Base-by-base conservation (phyloP, 441 rosid genomes). In the Gossypium gossypioides region DNA sequence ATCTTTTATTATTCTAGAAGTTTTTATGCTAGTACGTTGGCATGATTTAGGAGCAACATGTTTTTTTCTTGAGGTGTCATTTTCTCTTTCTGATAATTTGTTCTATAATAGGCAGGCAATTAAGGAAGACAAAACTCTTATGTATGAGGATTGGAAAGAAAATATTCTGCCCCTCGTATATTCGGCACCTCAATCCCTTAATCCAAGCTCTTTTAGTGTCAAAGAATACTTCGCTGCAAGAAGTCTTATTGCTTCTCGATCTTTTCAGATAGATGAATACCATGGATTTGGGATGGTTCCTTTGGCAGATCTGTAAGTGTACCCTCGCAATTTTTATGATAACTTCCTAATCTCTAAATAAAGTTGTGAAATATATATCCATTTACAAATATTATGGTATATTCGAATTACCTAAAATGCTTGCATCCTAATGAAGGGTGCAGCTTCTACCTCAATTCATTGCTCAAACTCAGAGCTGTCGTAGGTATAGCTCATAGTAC, bases 201-300 rank as follows among this genome's bases (percentile, higher is more conserved):
- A 76, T 54, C 80, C 84, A 0, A 74, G 69, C 12, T 83, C 8
- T 42, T 93, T 91, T 73, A 86, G 89, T 4, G 79, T 82, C 44
- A 85, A 88, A 42, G 87, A 85, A 54, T 93, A 87, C 79, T 84
- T 89, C 71, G 88, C 88, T 13, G 96, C 87, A 0, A 91, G 83
- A 78, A 88, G 87, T 76, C 83, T 93, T 1, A 72, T 91, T 72
- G 85, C 97, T 74, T 93, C 97, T n/a, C 84, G 97, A 27, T 84
- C 95, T 19, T 93, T 93, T 60, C 80, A 84, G 81, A 86, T 93
- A 12, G 96, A 93, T 77, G 88, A 86, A 12, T 86, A 81, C 76
- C 91, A 93, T 86, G 97, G 96, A 69, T 83, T 22, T 69, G 96
- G 97, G 46, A 88, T 91, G 96, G 97, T 93, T 62, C 98, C 98